These are phyloP conservation scores for Jackrogersella minutella DNA, from an alignment of 495 filamentous ascomycete genomes.

Conservation along the genomic window DNA sequence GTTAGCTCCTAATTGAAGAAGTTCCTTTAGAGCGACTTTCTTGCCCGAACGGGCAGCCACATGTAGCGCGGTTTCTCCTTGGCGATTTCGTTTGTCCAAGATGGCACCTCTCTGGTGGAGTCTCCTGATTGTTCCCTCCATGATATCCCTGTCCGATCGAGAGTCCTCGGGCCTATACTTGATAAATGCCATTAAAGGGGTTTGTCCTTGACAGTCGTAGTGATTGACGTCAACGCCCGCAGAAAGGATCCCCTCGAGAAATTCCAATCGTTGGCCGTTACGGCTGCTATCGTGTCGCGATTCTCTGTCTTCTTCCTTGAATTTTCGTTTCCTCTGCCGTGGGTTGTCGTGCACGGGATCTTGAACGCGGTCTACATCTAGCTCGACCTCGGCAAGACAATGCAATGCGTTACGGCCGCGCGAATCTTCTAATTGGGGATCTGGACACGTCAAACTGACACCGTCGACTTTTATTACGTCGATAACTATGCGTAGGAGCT, in stretches of 20 bases:
- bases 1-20: constrained; percentile 54
- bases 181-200: constrained; percentile 58
- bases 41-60: constrained; percentile 54
- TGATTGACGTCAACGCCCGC: constrained; percentile 52
- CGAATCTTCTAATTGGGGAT: constrained; percentile 48
- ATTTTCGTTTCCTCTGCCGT: constrained; percentile 38
- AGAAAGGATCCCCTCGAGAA: constrained; percentile 46
- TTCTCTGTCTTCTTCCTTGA: constrained; percentile 35
- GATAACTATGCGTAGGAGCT: constrained; percentile 48
- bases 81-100: constrained; percentile 52
- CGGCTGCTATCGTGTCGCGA: background rate
- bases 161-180: constrained; percentile 50
- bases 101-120: constrained; percentile 46
- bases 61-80: constrained; percentile 57
- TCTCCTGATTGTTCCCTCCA: constrained; percentile 46
- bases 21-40: constrained; percentile 52
- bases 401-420: constrained; percentile 59
- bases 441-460: constrained; percentile 40
- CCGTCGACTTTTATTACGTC: constrained; percentile 33
- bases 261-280: constrained; percentile 37
- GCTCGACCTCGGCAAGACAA: constrained; percentile 56
- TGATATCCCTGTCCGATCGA: constrained; percentile 47
- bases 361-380: constrained; percentile 19
- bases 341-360: constrained; percentile 10
- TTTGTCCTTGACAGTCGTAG: constrained; percentile 53